Percentiles rank a stretch among this genome's conserved stretches.
phyloP scores from a whole-genome alignment of 2,329 filamentous ascomycete species.

The Clonostachys chloroleuca region DNA sequence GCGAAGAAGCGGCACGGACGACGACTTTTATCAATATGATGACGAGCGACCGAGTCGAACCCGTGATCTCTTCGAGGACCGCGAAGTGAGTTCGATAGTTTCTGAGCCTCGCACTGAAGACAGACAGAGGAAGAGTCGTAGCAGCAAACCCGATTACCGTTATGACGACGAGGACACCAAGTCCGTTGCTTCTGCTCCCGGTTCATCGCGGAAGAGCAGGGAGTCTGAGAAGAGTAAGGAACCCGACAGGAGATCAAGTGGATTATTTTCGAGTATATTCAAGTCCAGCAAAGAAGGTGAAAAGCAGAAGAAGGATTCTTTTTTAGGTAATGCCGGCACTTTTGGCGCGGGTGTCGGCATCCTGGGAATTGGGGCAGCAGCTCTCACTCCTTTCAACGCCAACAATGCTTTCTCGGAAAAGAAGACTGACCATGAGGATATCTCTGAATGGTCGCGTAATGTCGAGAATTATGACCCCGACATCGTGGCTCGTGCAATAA shows the following conservation, averaged over 20 bases:
- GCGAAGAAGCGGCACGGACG: slow-evolving; percentile 26
- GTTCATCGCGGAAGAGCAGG: slow-evolving; percentile 26
- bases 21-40: slow-evolving; percentile 22
- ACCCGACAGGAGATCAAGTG: slow-evolving; percentile 26
- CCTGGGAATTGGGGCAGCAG: slow-evolving; percentile 19
- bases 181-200: slow-evolving; percentile 33
- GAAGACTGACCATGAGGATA: slow-evolving; percentile 21
- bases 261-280: slow-evolving; percentile 45
- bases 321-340: slow-evolving; percentile 70
- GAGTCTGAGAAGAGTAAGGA: slow-evolving; percentile 7
- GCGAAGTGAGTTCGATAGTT: slow-evolving; percentile 43
- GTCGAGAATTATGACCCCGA: slow-evolving; percentile 48
- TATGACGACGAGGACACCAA: slow-evolving; percentile 43
- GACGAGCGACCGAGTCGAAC: slow-evolving; percentile 32
- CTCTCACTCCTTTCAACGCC: slow-evolving; percentile 17
- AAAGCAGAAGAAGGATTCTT: slow-evolving; percentile 43
- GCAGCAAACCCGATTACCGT: slow-evolving; percentile 18
- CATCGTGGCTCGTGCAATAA: slow-evolving; percentile 52
- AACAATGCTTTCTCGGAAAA: slow-evolving; percentile 9
- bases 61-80: slow-evolving; percentile 33
- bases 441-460: slow-evolving; percentile 12
- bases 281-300: slow-evolving; percentile 35
- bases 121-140: slow-evolving; percentile 2
- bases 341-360: slow-evolving; percentile 64
- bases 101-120: slow-evolving; percentile 35